A percentile compares a stretch with the other conserved stretches of the same genome.
These are phyloP conservation scores for Tieghemostelium lacteum DNA, from an alignment of 78 protist genomes.

Conservation along the genomic window DNA sequence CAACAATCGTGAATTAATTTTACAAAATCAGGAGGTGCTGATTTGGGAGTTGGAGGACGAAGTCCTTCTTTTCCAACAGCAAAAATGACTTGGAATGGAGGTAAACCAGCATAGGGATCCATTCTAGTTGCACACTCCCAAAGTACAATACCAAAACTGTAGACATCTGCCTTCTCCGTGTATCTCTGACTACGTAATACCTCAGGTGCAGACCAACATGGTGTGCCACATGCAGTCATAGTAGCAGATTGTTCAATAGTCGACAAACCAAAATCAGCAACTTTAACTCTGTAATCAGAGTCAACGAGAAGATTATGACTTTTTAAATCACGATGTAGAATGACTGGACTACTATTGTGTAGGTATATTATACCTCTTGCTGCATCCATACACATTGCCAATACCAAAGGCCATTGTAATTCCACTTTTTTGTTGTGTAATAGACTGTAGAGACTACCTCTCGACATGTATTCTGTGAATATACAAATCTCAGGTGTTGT, in stretches of 20 bases:
- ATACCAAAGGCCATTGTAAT: constrained; percentile 10
- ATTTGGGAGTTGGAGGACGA: constrained; percentile 74
- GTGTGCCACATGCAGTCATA: constrained; percentile 88
- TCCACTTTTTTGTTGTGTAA: constrained; percentile 23
- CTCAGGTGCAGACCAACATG: constrained; percentile 86
- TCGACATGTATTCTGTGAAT: constrained; percentile 80
- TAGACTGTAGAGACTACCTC: constrained; percentile 66
- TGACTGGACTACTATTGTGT: constrained; percentile 78
- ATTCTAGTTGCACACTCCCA: constrained; percentile 83
- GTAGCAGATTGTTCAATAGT: constrained; percentile 66
- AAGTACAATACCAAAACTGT: constrained; percentile 75
- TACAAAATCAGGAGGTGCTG: constrained; percentile 36
- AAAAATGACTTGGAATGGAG: constrained; percentile 82
- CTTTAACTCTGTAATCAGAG: constrained; percentile 83
- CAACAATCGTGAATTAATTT: constrained; percentile 66
- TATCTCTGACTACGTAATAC: constrained; percentile 72
- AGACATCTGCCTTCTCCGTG: constrained; percentile 78
- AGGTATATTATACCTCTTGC: constrained; percentile 71
- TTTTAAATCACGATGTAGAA: constrained; percentile 82
- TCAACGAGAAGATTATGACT: constrained; percentile 83
- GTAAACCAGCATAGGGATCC: constrained; percentile 81
- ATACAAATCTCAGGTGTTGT: constrained; percentile 83
- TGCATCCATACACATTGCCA: constrained; percentile 59
- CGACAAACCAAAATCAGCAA: constrained; percentile 81
- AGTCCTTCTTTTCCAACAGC: constrained; percentile 81